Base-by-base conservation (phyloP, 257 asterid genomes). In the Leonotis leonurus region DNA sequence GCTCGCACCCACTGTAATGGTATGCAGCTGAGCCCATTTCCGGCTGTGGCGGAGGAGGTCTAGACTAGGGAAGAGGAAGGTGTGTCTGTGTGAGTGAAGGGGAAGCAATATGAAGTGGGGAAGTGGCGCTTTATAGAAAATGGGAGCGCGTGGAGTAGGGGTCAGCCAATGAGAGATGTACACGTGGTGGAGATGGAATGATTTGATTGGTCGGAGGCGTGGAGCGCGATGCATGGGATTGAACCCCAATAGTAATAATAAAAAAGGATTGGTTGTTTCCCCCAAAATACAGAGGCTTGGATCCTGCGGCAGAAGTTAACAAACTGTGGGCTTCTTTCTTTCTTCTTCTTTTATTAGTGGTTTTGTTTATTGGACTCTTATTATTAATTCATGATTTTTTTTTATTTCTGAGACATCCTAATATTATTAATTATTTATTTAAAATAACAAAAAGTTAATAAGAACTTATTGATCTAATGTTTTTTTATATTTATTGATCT, bases 1-100 rank as follows among this genome's bases (percentile, higher is more conserved):
- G 76, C 45, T 73, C 95, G 53, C 74, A 79, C 1, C 85, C 91
- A 16, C 73, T 46, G 77, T 75, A 74, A 67, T 74, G 67, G 44
- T 60, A 81, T 1, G 76, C 70, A 16, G 72, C 62, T 5, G 86
- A 72, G 32, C 63, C 72, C 95, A 88, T 88, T 14, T 21, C 39
- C 39, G 39, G 39, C 39, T 9, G 35, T 6, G 49, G 44, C 16
- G 51, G 66, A 33, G 26, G 24, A 0, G 8, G 12, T 0, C 11
- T 22, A 6, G 50, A 24, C 17, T 14, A 3, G 54, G 48, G 17
- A 40, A 7, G 43, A 37, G 44, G 44, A 37, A 21, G 7, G 36
- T 3, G 16, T n/a, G 2, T 56, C 32, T n/a, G 8, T 62, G 75
- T 2, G 64, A 61, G 33, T 69, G 66, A 1, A 41, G 75, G 70